phyloP scores from a whole-genome alignment of 352 stramenopile genomes.

The Pythium dissotocum region DNA sequence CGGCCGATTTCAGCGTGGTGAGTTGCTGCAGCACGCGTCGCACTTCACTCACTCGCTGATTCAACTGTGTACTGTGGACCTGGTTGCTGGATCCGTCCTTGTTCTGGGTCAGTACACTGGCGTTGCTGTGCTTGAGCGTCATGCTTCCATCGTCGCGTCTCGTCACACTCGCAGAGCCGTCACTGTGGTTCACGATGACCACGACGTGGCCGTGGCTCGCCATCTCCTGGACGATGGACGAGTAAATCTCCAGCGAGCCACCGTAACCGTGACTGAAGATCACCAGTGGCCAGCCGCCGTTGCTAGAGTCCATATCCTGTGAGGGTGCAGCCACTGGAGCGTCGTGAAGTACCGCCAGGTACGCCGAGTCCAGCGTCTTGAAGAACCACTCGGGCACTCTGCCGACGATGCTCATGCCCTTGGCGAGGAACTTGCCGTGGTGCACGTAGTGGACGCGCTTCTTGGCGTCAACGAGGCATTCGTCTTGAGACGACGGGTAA shows the following conservation, averaged over 20 bases:
- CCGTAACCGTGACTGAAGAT: conserved; percentile 66
- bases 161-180: conserved; percentile 57
- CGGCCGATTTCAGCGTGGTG: background rate
- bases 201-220: conserved; percentile 59
- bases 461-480: background rate
- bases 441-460: conserved; percentile 39
- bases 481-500: conserved; percentile 40
- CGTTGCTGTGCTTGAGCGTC: conserved; percentile 54
- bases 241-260: conserved; percentile 63
- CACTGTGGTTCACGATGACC: conserved; percentile 59
- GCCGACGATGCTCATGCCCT: conserved; percentile 49
- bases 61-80: conserved; percentile 54
- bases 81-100: conserved; percentile 45
- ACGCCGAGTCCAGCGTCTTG: conserved; percentile 47
- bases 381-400: conserved; percentile 56
- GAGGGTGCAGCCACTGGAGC: conserved; percentile 26
- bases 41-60: conserved; percentile 51
- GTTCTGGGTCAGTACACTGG: conserved; percentile 40
- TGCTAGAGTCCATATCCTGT: conserved; percentile 5
- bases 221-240: conserved; percentile 54
- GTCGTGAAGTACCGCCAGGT: conserved; percentile 41
- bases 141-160: conserved; percentile 36
- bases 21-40: conserved; percentile 42
- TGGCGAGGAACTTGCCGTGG: conserved; percentile 49
- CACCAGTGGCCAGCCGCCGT: conserved; percentile 43